Evolutionary conservation across 768 basidiomycete genomes (phyloP).

Genomic region (Pleurotus cornucopiae): DNA sequence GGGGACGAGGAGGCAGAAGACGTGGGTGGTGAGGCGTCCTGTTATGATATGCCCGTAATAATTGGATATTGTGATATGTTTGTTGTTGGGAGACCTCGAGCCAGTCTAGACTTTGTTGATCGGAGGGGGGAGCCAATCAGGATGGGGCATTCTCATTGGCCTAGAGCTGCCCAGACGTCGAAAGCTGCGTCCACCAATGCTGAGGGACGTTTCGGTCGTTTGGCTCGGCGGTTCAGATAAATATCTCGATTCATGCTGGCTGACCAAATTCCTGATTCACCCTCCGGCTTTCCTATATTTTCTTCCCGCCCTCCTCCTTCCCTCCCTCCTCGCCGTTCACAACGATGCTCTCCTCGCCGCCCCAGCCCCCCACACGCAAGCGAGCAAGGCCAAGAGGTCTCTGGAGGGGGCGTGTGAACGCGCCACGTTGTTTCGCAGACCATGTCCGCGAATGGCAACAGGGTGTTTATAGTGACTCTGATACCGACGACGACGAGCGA

Average conservation of each 20-base stretch:
- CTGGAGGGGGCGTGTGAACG: conserved; percentile 40
- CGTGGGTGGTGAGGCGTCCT: conserved; percentile 45
- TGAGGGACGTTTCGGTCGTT: conserved; percentile 10
- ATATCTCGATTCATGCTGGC: conserved; percentile 15
- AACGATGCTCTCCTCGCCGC: conserved; percentile 15
- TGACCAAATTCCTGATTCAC: conserved; percentile 15
- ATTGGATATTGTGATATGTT: conserved; percentile 5
- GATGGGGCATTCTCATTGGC: conserved; percentile 1
- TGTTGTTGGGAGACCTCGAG: neutral
- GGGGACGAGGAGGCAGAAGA: conserved; percentile 78
- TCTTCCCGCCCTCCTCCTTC: conserved; percentile 10
- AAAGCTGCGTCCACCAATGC: conserved; percentile 8
- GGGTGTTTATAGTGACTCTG: conserved; percentile 9
- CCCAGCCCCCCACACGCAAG: conserved; percentile 12
- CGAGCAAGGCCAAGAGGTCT: conserved; percentile 34
- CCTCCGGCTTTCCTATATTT: conserved; percentile 10
- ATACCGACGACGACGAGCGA: conserved; percentile 18
- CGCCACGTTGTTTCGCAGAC: conserved; percentile 21
- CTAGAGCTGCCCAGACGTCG: conserved; percentile 6
- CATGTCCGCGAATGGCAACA: conserved; percentile 18
- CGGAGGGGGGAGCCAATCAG: neutral
- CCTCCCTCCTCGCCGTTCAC: conserved; percentile 13
- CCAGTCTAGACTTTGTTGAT: conserved; percentile 2
- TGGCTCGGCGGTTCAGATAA: conserved; percentile 19
- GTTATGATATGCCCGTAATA: neutral